Evolutionary conservation across 1,284 basidiomycete genomes (phyloP).

Genomic region (Farysia itapuensis): DNA sequence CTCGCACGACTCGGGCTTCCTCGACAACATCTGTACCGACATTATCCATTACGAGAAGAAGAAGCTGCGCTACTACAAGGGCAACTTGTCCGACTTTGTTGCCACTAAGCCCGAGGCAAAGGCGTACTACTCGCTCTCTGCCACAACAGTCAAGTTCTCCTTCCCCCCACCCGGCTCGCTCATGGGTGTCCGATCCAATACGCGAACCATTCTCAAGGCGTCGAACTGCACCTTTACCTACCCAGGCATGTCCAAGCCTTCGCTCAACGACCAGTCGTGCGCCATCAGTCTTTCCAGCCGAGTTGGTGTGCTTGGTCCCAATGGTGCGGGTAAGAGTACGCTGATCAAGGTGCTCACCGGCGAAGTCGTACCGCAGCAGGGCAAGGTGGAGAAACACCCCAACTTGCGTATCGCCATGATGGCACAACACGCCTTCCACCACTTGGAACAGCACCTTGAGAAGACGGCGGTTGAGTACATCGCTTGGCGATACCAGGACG

Average conservation of each 20-base stretch:
- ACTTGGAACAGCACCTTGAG: conserved; percentile 59
- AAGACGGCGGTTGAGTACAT: conserved; percentile 59
- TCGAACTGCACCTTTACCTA: conserved; percentile 91
- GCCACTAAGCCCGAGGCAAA: conserved; percentile 88
- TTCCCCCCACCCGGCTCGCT: conserved; percentile 95
- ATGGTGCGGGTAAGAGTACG: conserved; percentile 68
- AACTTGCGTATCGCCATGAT: conserved; percentile 94
- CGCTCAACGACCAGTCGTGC: conserved; percentile 84
- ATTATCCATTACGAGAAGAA: conserved; percentile 97
- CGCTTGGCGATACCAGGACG: conserved; percentile 99
- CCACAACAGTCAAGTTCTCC: conserved; percentile 90
- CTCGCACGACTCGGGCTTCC: conserved; percentile 96
- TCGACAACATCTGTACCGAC: conserved; percentile 95
- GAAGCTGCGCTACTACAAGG: conserved; percentile 93
- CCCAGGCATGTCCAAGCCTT: conserved; percentile 80
- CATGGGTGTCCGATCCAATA: conserved; percentile 96
- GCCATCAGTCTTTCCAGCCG: conserved; percentile 77
- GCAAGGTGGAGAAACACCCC: conserved; percentile 93
- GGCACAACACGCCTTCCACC: conserved; percentile 74
- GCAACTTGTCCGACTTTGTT: conserved; percentile 91
- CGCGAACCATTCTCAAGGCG: conserved; percentile 93
- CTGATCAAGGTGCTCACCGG: conserved; percentile 95
- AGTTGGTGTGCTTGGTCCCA: conserved; percentile 61
- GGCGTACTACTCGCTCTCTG: conserved; percentile 95
- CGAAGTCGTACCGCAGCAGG: conserved; percentile 89